Base-by-base conservation (phyloP, 2,329 filamentous ascomycete species). In the Lachnellula willkommii region DNA sequence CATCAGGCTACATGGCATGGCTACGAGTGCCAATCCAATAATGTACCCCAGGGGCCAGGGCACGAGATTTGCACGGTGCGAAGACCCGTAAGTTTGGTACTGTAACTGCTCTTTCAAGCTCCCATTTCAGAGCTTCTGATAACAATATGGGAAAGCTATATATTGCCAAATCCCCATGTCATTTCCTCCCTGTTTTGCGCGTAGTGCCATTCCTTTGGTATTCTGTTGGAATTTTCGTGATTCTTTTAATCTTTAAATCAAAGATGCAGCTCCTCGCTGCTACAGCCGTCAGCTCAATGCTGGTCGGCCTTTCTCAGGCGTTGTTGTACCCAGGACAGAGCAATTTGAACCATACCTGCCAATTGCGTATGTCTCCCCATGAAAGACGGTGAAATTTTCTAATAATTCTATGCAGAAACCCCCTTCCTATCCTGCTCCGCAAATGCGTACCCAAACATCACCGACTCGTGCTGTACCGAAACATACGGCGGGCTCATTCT, bases 391-490 rank as follows among this genome's bases (percentile, higher is more conserved):
- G 37, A 40, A 28, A 35, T 48, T 12, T n/a, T 48, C 37, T 60
- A 42, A 56, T 52, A 55, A 47, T 36, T 45, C 5, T 14, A 17
- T 47, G 1, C 37, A 67, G 65, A 60, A 56, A 62, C 58, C n/a
- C 60, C 61, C 20, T 62, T 58, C 52, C 71, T 79, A 35, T 83
- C 79, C 1, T 82, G 80, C 70, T 79, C 77, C 1, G 62, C 69
- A 20, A 66, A 70, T 1, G 79, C 77, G 5, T 69, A 71, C 24
- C 74, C 73, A 1, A 69, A 63, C 36, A 67, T 73, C 52, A 78
- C 81, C 36, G 83, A 87, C 65, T 79, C 79, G 1, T 87, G 84
- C 75, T 87, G 84, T 63, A 75, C 76, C 15, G 84, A 87, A 72
- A 87, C 84, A 0, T 86, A 74, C 62, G 84, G 84, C 28, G 84